A percentile compares a stretch with the other conserved stretches of the same genome.
Conservation (phyloP, 139 green algal genomes). For the Asterochloris erici region DNA sequence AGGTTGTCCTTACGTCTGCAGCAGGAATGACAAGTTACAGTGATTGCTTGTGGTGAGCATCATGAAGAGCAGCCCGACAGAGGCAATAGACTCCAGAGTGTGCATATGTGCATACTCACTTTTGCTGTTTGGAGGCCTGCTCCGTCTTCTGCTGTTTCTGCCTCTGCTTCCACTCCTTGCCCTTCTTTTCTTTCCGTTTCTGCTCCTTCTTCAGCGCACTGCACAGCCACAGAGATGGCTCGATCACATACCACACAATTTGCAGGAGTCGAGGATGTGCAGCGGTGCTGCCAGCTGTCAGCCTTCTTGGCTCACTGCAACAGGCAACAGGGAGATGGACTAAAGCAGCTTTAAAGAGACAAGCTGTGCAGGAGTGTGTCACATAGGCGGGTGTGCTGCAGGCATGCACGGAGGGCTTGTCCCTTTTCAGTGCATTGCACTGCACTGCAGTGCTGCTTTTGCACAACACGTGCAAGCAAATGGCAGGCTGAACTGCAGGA, state of each 20-base stretch:
- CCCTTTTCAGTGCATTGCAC: too few species aligned
- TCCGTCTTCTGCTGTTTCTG: constrained; percentile 45
- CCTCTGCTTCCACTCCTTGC: constrained; percentile 66
- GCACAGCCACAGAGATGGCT: neutral
- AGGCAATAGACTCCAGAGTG: neutral
- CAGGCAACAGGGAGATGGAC: neutral
- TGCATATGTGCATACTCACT: constrained; percentile 47
- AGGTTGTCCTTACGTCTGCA: constrained; percentile 72
- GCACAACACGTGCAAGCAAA: too few species aligned
- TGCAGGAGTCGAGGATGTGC: neutral
- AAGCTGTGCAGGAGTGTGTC: neutral
- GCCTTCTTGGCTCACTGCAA: neutral
- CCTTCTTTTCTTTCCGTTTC: constrained; percentile 67
- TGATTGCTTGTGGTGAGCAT: neutral
- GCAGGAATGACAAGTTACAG: neutral
- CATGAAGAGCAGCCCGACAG: neutral
- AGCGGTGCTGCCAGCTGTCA: neutral
- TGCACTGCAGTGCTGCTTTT: too few species aligned
- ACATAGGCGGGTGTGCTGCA: too few species aligned
- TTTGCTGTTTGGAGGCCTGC: constrained; percentile 61
- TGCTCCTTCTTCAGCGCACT: constrained; percentile 45
- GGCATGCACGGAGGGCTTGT: too few species aligned
- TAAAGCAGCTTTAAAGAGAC: too few species aligned
- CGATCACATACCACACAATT: neutral
- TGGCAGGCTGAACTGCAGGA: too few species aligned